Percentiles rank a stretch among this genome's conserved stretches.
These are phyloP conservation scores for Suhomyces maxii DNA, from an alignment of 1,139 yeast species.

Conservation along the genomic window DNA sequence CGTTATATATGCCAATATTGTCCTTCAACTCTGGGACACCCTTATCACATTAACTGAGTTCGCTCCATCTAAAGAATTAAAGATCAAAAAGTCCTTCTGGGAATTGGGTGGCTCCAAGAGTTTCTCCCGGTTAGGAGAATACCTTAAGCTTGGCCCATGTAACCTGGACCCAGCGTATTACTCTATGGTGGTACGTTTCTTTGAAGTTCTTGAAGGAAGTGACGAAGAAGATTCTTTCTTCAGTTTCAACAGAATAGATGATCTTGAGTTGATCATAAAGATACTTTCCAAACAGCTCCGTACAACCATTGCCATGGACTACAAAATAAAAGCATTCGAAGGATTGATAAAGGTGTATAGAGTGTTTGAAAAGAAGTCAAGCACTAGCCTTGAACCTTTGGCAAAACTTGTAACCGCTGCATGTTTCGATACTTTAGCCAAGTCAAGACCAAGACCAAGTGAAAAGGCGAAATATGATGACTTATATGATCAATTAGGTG, in stretches of 20 bases:
- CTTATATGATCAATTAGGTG: background rate
- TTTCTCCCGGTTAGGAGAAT: constrained; percentile 39
- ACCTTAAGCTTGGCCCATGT: constrained; percentile 54
- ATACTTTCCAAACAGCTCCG: constrained; percentile 21
- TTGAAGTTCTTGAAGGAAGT: constrained; percentile 16
- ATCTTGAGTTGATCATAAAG: constrained; percentile 20
- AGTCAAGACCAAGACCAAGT: constrained; percentile 3
- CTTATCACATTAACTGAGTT: constrained; percentile 42
- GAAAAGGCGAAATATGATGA: background rate
- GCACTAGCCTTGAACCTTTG: background rate
- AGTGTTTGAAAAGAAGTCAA: constrained; percentile 10
- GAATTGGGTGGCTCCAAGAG: constrained; percentile 46
- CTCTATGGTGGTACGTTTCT: constrained; percentile 23
- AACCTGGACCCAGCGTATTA: constrained; percentile 54
- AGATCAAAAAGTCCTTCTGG: constrained; percentile 52
- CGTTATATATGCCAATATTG: constrained; percentile 43
- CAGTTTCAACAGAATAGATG: constrained; percentile 18
- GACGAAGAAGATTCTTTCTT: constrained; percentile 15
- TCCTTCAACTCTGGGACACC: constrained; percentile 52
- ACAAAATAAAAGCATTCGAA: constrained; percentile 21
- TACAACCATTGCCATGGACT: constrained; percentile 17
- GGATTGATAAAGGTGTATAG: constrained; percentile 19
- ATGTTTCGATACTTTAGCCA: constrained; percentile 14
- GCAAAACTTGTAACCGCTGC: constrained; percentile 8
- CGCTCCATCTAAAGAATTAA: constrained; percentile 16